Conservation (phyloP, 2,329 filamentous ascomycete genomes). For the Sporothrix pallida region DNA sequence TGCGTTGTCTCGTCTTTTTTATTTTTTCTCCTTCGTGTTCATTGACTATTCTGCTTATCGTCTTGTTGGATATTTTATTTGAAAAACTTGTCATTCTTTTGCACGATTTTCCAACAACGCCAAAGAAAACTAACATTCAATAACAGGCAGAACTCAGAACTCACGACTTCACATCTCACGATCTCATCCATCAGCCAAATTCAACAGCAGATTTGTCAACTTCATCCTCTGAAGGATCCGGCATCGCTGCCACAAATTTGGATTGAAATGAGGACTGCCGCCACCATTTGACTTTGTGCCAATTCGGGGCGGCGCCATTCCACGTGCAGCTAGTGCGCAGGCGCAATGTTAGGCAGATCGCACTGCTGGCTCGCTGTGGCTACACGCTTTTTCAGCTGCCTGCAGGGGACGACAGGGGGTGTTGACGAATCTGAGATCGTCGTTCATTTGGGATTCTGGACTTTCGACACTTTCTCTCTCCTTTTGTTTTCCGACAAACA, state of each 20-base stretch:
- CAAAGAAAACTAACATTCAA: not conserved
- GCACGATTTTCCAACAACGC: no score
- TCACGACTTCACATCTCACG: not conserved
- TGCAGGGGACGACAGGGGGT: conserved; percentile 18
- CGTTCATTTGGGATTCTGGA: not conserved
- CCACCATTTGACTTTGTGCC: conserved; percentile 9
- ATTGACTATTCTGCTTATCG: not conserved
- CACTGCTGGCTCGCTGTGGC: not conserved
- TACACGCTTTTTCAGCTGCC: conserved; percentile 16
- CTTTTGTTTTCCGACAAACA: not conserved
- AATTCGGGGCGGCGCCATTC: conserved; percentile 8
- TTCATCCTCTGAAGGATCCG: not conserved
- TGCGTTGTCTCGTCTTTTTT: not conserved
- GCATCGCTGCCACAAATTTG: not conserved
- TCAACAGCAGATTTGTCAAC: not conserved
- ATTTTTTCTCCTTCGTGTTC: not conserved
- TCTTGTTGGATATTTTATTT: not conserved
- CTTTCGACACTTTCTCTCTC: not conserved
- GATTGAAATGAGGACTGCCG: not conserved
- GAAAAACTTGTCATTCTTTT: not conserved
- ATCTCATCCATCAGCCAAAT: not conserved
- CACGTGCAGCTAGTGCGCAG: conserved; percentile 27
- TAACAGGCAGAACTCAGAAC: not conserved
- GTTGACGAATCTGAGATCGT: conserved; percentile 10
- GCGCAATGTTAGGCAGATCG: not conserved